phyloP scores from a whole-genome alignment of 2,329 filamentous ascomycete genomes.

The Fusarium staphyleae region DNA sequence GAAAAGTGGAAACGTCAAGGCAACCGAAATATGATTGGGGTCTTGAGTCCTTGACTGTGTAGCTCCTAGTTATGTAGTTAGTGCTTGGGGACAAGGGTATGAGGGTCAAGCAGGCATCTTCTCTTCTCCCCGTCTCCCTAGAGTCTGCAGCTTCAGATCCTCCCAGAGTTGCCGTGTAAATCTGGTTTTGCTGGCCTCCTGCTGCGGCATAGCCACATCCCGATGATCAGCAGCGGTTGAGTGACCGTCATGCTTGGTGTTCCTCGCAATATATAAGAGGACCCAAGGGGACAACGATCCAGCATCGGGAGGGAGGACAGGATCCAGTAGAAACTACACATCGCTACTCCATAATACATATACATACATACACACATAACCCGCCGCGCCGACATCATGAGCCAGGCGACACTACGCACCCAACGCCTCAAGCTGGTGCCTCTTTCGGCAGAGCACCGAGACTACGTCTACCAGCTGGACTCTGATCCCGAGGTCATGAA shows the following conservation, averaged over 20 bases:
- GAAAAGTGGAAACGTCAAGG: conserved; percentile 17
- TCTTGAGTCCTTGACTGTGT: too few relatives aligned
- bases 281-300: neutral
- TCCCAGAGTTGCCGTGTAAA: neutral
- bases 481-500: conserved; percentile 33
- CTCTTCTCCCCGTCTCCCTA: too few relatives aligned
- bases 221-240: neutral
- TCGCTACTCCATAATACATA: neutral
- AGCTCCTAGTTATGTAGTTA: too few relatives aligned
- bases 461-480: conserved; percentile 33
- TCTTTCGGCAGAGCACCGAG: conserved; percentile 26
- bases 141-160: neutral
- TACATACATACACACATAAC: too few relatives aligned
- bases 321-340: neutral
- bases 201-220: neutral
- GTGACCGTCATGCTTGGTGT: neutral
- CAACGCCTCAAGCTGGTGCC: conserved; percentile 28
- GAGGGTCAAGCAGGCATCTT: too few relatives aligned
- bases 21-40: neutral
- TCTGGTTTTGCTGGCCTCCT: too few relatives aligned
- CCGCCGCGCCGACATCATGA: conserved; percentile 25
- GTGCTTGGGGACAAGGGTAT: too few relatives aligned
- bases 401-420: conserved; percentile 30
- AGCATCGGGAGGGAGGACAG: neutral
- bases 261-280: neutral